These are phyloP conservation scores for Voacanga thouarsii DNA, from an alignment of 257 asterid genomes.

Conservation along the genomic window DNA sequence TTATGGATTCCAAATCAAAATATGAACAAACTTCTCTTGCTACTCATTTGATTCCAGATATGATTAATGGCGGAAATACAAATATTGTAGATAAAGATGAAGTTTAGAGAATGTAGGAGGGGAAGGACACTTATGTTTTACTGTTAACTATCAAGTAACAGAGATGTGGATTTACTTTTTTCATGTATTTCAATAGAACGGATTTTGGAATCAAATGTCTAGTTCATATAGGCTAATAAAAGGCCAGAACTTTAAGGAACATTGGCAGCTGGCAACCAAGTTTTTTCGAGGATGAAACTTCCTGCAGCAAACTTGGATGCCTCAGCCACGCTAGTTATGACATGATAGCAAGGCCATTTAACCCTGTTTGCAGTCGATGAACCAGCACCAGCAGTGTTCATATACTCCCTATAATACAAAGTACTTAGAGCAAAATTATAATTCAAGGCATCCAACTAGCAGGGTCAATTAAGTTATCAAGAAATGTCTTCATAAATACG, in stretches of 20 bases:
- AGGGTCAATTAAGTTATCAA: conserved; percentile 58
- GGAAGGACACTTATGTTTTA: too few relatives aligned
- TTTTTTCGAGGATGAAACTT: conserved; percentile 54
- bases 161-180: too few relatives aligned
- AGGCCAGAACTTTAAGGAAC: conserved; percentile 16
- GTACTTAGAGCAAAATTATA: conserved; percentile 67
- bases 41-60: too few relatives aligned
- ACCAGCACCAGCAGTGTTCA: conserved; percentile 85
- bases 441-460: conserved; percentile 90
- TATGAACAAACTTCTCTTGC: too few relatives aligned
- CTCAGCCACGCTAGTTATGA: conserved; percentile 56
- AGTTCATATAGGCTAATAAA: too few relatives aligned
- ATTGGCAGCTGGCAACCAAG: conserved; percentile 68
- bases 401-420: conserved; percentile 72
- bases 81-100: too few relatives aligned
- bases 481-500: conserved; percentile 51
- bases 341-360: conserved; percentile 74
- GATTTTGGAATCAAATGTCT: too few relatives aligned
- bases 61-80: too few relatives aligned
- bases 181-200: too few relatives aligned
- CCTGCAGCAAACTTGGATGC: conserved; percentile 64
- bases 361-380: conserved; percentile 64
- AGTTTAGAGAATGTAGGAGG: too few relatives aligned
- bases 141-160: too few relatives aligned
- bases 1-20: too few relatives aligned